Evolutionary conservation across 768 basidiomycete genomes (phyloP), one percentile per base, ranked within the genome.

Genomic region (Roridomyces roridus): DNA sequence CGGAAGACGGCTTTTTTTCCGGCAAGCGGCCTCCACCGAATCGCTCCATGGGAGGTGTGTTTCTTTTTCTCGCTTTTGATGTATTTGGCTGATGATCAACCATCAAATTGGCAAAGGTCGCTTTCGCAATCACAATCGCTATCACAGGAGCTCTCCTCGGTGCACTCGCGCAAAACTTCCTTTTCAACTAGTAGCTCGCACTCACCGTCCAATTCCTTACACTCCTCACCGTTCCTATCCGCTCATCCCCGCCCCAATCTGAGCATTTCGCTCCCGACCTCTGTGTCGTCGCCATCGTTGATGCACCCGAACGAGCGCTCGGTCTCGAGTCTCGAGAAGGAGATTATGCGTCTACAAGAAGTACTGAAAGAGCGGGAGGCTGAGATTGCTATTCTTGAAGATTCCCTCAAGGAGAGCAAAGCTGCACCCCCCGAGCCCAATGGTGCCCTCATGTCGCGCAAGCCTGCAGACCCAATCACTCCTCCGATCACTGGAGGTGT

Each of bases 91-190:
- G 63, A 58, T 48, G 55, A 50, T 60, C 35, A 66, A 51, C 44
- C 55, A 55, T 59, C 46, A 55, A 57, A 53, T 60, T 52, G 48
- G 40, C 65, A 92, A 63, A 63, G 91, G 84, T 94, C 93, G 86
- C 85, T 88, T 64, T 93, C 91, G 78, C 92, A 92, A 76, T 95
- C 94, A 72, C 85, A 88, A 80, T 96, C 95, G 82, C 87, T 96
- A 66, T 96, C 95, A 80, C 95, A 98, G 94, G 94, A 93, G 83
- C 84, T 94, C 63, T 94, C 88, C 65, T 94, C 88, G 80, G 91
- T 77, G 77, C 89, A 88, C 69, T 91, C 87, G 78, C 91, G 90
- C 83, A 89, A 89, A 78, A 78, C 81, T 67, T 93, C 92, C 53
- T 84, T 83, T 64, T 92, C 90, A 66, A 88, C 87, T 59, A 84